Evolutionary conservation across 139 green algal species (phyloP), one percentile per base, ranked within the genome.

Genomic region (Chlamydomonas asymmetrica): DNA sequence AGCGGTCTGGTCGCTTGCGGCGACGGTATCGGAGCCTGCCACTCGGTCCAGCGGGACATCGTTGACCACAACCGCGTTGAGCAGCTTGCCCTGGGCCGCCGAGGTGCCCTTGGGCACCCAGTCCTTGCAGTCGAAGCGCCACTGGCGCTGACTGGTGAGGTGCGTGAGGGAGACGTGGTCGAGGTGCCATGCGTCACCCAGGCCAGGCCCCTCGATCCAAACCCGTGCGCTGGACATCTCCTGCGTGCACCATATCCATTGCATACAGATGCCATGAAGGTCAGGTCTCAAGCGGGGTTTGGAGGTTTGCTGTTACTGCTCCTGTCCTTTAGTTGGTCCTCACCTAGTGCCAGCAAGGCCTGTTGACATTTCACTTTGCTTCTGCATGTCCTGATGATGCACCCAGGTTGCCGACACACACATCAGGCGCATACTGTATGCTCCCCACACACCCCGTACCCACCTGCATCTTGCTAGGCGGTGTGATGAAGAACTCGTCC

Each of bases 151-250:
- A 23, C 61, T 78, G 10, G 76, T 72, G 54, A 82, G 73, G 50
- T 87, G 81, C 22, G 63, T 73, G 4, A 84, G 43, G 29, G 52
- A 8, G 41, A 85, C 54, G 41, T 66, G 43, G 34, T 84, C 74
- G 65, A 88, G 39, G 74, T 80, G 71, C 82, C 82, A 80, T 57
- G 50, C 76, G 50, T 79, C 75, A 34, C 81, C 76, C 41, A 78
- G 50, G 50, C 75, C 67, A 2, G 54, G 61, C 38, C 68, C 39
- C 64, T 80, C 74, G n/a, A 80, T 80, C 74, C 74, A 80, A 31
- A 80, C 74, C 2, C 25, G 25, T 66, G 66, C 76, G 9, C 29
- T 23, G 20, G 52, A 20, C 3, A 73, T 77, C 37, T 75, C 71
- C 25, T 34, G n/a, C n/a, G n/a, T n/a, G n/a, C n/a, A n/a, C n/a